Base-by-base conservation (phyloP, 2,329 filamentous ascomycete genomes). In the Ophiognomonia clavigignenti-juglandacearum region DNA sequence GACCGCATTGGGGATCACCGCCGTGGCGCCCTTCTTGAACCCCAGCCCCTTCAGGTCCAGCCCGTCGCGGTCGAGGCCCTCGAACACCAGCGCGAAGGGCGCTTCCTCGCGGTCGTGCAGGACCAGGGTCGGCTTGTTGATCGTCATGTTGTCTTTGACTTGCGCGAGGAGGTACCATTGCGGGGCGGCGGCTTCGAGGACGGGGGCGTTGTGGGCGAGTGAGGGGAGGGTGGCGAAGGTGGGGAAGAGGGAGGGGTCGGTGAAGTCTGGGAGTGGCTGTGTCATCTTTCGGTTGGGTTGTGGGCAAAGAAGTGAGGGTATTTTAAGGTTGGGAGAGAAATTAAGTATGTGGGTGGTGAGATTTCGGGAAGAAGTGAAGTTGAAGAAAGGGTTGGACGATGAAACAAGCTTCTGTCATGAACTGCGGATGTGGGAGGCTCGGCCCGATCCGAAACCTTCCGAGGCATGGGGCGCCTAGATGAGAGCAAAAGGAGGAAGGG, bases 61-160 rank as follows among this genome's bases (percentile, higher is more conserved):
- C 6, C 63, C 58, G 50, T 63, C 64, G 31, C 64, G 59, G 9
- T 54, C 64, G 20, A 59, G 53, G 26, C 70, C 69, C 48, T 70
- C 69, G 46, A 73, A 76, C 1, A 70, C 66, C 7, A 75, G 61
- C 3, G 72, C 72, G 53, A 75, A 74, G 27, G 68, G 61, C 18
- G 57, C 53, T 34, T 62, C 60, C 34, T 56, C 52, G 29, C 63
- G 59, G 61, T 76, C 73, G 27, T 61, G 59, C 16, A 66, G 64
- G 43, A 75, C 68, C 1, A 75, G 64, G 4, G 73, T 76, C 6
- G 73, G 72, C 52, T 74, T 69, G 18, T 65, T 74, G 53, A 76
- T 72, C 34, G 72, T 70, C 59, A 68, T 70, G 59, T 74, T 64
- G 51, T 74, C 64, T 50, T 68, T 68, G 46, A 74, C 61, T 47